Percentiles rank a stretch among this genome's conserved stretches.
Evolutionary conservation across 1,284 basidiomycete genomes (phyloP).

Genomic region (Leccinum holopus): DNA sequence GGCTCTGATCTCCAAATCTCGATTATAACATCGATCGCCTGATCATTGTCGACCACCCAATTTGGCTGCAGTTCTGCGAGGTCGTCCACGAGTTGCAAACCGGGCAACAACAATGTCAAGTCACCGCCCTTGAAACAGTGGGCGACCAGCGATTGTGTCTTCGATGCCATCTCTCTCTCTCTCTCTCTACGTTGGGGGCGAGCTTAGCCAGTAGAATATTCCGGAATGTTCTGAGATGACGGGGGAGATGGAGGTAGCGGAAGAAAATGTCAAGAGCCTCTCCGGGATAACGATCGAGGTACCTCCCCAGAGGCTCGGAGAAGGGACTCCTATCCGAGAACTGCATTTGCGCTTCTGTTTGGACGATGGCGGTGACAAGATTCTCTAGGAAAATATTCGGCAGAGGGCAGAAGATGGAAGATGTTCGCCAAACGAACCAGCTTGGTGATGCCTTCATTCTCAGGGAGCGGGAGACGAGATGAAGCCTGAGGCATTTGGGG

Average conservation of each 20-base stretch:
- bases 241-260: conserved; percentile 70
- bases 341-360: conserved; percentile 89
- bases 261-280: conserved; percentile 89
- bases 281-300: conserved; percentile 85
- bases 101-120: conserved; percentile 57
- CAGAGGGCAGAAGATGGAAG: conserved; percentile 92
- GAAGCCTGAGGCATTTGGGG: conserved; percentile 81
- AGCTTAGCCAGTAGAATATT: conserved; percentile 78
- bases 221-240: conserved; percentile 77
- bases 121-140: conserved; percentile 60
- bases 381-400: conserved; percentile 88
- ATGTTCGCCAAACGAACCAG: conserved; percentile 95
- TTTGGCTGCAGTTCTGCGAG: conserved; percentile 63
- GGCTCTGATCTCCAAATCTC: conserved; percentile 68
- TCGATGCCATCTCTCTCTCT: conserved; percentile 58
- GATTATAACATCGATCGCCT: conserved; percentile 68
- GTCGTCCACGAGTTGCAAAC: conserved; percentile 77
- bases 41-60: conserved; percentile 73
- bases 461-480: conserved; percentile 75
- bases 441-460: conserved; percentile 91
- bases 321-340: conserved; percentile 92
- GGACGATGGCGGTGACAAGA: conserved; percentile 86
- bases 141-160: conserved; percentile 61
- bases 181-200: conserved; percentile 71
- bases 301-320: conserved; percentile 90